phyloP scores from a whole-genome alignment of 495 filamentous ascomycete genomes.

The Xanthoparmelia taractica region DNA sequence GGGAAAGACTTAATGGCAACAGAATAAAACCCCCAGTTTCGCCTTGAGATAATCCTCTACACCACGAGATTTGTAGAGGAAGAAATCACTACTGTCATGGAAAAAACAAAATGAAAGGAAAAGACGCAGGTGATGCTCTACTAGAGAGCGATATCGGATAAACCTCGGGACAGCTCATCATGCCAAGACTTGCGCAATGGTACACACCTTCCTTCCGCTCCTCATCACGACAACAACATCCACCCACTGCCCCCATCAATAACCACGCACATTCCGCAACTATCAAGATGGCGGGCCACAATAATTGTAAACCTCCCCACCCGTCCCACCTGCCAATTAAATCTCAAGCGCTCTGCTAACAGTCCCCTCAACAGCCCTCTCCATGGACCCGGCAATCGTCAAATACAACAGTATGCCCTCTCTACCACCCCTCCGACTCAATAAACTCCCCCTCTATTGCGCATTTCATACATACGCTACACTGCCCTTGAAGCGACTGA shows the following conservation, averaged over 20 bases:
- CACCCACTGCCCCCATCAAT: not conserved
- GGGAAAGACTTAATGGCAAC: too few species aligned
- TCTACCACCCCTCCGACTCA: slow-evolving; percentile 25
- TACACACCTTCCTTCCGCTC: not conserved
- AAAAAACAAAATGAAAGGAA: not conserved
- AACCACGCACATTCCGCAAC: not conserved
- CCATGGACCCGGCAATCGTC: slow-evolving; percentile 70
- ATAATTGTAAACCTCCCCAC: slow-evolving; percentile 21
- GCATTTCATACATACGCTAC: not conserved
- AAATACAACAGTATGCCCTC: slow-evolving; percentile 71
- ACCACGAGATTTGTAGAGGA: too few species aligned
- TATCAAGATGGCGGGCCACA: slow-evolving; percentile 27
- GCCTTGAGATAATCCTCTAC: too few species aligned
- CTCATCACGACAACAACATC: not conserved
- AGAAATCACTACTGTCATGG: too few species aligned
- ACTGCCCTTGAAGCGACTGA: not conserved
- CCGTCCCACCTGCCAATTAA: too few species aligned
- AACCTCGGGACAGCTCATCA: not conserved
- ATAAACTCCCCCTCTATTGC: not conserved
- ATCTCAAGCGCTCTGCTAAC: slow-evolving; percentile 9
- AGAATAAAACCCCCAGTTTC: too few species aligned
- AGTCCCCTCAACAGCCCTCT: slow-evolving; percentile 38
- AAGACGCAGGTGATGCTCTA: too few species aligned
- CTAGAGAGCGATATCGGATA: not conserved
- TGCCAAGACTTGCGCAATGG: not conserved